phyloP scores from a whole-genome alignment of 2,329 filamentous ascomycete genomes.

The Paracamarosporium sp. region DNA sequence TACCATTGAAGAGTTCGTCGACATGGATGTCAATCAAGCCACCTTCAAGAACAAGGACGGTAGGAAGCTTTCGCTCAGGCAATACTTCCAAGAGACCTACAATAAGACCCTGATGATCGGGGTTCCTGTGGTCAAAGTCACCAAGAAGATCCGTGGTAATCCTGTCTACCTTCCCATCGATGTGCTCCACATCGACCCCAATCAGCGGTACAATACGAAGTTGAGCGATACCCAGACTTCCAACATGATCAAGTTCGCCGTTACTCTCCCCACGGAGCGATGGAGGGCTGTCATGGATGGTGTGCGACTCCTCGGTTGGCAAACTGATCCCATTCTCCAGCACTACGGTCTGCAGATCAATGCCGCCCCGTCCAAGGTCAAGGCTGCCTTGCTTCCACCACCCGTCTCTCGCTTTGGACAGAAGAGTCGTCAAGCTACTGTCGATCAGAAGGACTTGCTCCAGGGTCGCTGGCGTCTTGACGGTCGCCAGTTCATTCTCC shows the following conservation, averaged over 20 bases:
- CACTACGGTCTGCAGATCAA: slow-evolving; percentile 78
- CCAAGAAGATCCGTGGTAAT: slow-evolving; percentile 53
- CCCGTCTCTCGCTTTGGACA: slow-evolving; percentile 73
- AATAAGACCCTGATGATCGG: slow-evolving; percentile 55
- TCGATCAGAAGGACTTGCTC: slow-evolving; percentile 51
- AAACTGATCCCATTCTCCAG: slow-evolving; percentile 70
- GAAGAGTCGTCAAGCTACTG: slow-evolving; percentile 26
- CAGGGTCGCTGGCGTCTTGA: slow-evolving; percentile 87
- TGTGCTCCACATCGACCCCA: slow-evolving; percentile 57
- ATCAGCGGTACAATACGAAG: slow-evolving; percentile 66
- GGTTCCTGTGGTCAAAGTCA: slow-evolving; percentile 66
- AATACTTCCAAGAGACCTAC: slow-evolving; percentile 63
- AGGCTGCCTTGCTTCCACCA: slow-evolving; percentile 73
- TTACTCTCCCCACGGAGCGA: slow-evolving; percentile 76
- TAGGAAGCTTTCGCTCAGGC: slow-evolving; percentile 57
- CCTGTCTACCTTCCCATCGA: slow-evolving; percentile 64
- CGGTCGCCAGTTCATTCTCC: slow-evolving; percentile 75
- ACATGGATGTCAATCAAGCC: slow-evolving; percentile 51
- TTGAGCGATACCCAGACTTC: slow-evolving; percentile 71
- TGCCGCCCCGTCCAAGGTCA: slow-evolving; percentile 64
- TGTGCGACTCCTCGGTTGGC: slow-evolving; percentile 72
- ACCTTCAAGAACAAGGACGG: slow-evolving; percentile 65
- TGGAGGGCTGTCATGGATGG: slow-evolving; percentile 71
- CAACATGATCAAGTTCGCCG: slow-evolving; percentile 92
- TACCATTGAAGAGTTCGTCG: slow-evolving; percentile 58